phyloP scores from a whole-genome alignment of 2,329 filamentous ascomycete species.

The Colletotrichum cordylinicola region DNA sequence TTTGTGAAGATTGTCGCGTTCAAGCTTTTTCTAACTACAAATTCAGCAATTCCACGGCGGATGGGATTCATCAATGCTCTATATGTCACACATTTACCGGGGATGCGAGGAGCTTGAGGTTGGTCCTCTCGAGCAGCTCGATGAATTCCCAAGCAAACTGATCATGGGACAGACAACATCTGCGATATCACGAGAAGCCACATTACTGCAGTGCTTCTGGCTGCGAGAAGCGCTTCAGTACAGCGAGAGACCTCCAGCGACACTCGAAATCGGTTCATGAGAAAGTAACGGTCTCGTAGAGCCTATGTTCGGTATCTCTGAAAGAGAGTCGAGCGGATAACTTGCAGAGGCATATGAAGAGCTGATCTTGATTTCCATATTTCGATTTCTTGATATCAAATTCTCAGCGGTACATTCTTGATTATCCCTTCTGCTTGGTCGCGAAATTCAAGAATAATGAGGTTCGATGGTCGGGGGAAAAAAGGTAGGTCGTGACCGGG shows the following conservation, averaged over 20 bases:
- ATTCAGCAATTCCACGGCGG: not conserved
- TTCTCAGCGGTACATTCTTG: no score
- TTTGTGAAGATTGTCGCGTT: not conserved
- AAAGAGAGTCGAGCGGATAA: no score
- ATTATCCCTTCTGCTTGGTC: no score
- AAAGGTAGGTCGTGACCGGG: no score
- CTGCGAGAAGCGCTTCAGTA: not conserved
- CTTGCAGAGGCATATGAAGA: no score
- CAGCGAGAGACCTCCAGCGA: not conserved
- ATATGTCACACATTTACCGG: not conserved
- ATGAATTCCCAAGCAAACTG: not conserved
- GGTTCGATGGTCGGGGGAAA: no score
- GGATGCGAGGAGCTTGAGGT: not conserved
- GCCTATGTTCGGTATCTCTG: no score
- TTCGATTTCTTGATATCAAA: no score
- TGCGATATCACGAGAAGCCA: not conserved
- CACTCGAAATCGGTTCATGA: not conserved
- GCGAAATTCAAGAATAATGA: no score
- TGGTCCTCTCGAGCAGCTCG: not conserved
- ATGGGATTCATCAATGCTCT: not conserved
- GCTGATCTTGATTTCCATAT: no score
- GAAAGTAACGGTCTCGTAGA: not conserved
- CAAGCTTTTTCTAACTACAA: not conserved
- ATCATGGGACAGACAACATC: not conserved
- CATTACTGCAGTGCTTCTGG: not conserved